Evolutionary conservation across 148 eudicot species (phyloP).

Genomic region (Fallopia convolvulus): DNA sequence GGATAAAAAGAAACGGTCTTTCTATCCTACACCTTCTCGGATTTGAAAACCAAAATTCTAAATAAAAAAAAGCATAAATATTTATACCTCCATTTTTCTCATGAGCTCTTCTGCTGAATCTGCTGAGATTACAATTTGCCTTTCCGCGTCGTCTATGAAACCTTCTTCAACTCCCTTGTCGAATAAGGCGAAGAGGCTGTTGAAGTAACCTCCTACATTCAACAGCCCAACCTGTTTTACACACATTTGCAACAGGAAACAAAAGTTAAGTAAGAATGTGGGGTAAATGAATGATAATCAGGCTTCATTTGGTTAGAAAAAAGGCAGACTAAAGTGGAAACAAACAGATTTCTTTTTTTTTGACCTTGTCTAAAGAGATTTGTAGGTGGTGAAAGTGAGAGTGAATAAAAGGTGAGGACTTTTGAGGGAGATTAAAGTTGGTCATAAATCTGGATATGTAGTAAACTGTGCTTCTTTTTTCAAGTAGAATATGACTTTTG

Average conservation of each 20-base stretch:
- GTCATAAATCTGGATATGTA: background rate
- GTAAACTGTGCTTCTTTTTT: background rate
- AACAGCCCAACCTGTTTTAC: slow-evolving; percentile 61
- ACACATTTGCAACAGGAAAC: background rate
- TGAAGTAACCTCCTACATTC: slow-evolving; percentile 69
- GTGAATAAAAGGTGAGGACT: background rate
- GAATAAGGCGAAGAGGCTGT: slow-evolving; percentile 61
- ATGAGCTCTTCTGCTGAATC: slow-evolving; percentile 52
- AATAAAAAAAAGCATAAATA: background rate
- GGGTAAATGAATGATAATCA: background rate
- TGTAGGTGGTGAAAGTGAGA: background rate
- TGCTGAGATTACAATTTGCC: slow-evolving; percentile 56
- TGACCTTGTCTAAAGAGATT: background rate
- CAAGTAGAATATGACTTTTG: background rate
- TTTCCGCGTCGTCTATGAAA: slow-evolving; percentile 54
- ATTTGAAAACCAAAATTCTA: too few relatives aligned
- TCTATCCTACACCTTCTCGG: background rate
- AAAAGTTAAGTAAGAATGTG: background rate
- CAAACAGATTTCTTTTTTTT: background rate
- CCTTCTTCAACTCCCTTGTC: slow-evolving; percentile 88
- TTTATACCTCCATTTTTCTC: slow-evolving; percentile 61
- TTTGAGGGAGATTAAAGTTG: background rate
- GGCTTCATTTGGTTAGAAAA: background rate
- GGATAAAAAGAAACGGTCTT: background rate
- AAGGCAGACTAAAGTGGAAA: background rate